Evolutionary conservation across 768 basidiomycete species (phyloP), one percentile per base, ranked within the genome.

Genomic region (Tulasnella sp.): DNA sequence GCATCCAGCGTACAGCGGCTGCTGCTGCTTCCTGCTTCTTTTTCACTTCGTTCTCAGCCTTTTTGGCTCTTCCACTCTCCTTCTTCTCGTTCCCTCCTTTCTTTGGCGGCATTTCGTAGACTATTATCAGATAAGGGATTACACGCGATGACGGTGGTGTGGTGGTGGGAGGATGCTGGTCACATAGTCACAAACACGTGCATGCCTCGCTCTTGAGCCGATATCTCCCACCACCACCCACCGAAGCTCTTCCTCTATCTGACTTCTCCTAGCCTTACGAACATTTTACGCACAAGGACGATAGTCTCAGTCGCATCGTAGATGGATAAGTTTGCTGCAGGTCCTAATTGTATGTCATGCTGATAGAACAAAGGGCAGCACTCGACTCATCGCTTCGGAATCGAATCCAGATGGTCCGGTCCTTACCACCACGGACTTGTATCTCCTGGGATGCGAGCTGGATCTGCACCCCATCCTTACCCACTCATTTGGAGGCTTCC

Each of bases 61-160:
- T 98, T 85, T 94, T 96, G 0, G 95, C 92, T 75, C 93, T 85
- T 5, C 96, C 95, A 61, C 90, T 85, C 84, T 97, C 96, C 84
- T 97, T 97, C 90, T 97, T 98, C 78, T 93, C 87, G 87, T 95
- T 97, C 81, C 88, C 90, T 80, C 91, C 93, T 84, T 94, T 84
- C 75, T 77, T 94, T 0, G 96, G 95, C 71, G 96, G 85, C 96
- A 96, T 96, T 40, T 72, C 11, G 29, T 67, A 5, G 32, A 29
- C 35, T 67, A 16, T 67, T 67, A 67, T 67, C 61, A 67, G 61
- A 67, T 67, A 67, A 29, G 61, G 13, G 29, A 26, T 26, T 29
- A 16, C 57, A 61, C 23, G 57, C 26, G 55, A 29, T 15, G 55
- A 26, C 7, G 61, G n/a, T 5, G 57, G 57, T 61, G 57, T 26